Evolutionary conservation across 2,329 filamentous ascomycete species (phyloP), one percentile per base, ranked within the genome.

Genomic region (Trichoderma koningii): DNA sequence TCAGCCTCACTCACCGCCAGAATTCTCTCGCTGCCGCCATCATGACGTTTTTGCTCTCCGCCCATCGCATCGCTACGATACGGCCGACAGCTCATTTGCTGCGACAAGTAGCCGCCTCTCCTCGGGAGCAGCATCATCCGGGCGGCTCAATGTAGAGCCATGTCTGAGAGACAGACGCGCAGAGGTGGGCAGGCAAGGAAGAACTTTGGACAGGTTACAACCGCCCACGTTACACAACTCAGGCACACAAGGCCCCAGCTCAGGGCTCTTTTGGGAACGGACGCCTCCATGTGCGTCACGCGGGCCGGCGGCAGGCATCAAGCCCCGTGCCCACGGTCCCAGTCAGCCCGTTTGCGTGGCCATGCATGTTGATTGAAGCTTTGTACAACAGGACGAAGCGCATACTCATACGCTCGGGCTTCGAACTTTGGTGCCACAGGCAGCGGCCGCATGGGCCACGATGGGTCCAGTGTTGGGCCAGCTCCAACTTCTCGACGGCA

Each of bases 1-100:
- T 55, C 59, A 30, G 59, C 50, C 50, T 63, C 50, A 55, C 12
- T 47, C 41, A 23, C 59, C 59, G 59, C 59, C 30, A 42, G 19
- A 47, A 26, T 3, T 23, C 21, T n/a, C 15, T 38, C 19, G n/a
- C 15, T 15, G 48, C 21, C 41, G 19, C n/a, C 23, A 17, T 61
- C 57, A 26, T n/a, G 42, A 41, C 47, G 38, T 53, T 52, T 53
- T 52, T 28, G 23, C 23, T 17, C 21, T 47, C 5, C n/a, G 17
- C 48, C 59, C 38, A 55, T 47, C 50, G 23, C 21, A 23, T 23
- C 21, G 21, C 21, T 23, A n/a, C 9, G 21, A 10, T 34, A 6
- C 45, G 21, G n/a, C 50, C 23, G n/a, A n/a, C 48, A n/a, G 38
- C 41, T 41, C 19, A 38, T 41, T 30, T 44, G 23, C 41, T 41